Evolutionary conservation across 139 green algal species (phyloP), one percentile per base, ranked within the genome.

Genomic region (Chlamydomonas incerta): DNA sequence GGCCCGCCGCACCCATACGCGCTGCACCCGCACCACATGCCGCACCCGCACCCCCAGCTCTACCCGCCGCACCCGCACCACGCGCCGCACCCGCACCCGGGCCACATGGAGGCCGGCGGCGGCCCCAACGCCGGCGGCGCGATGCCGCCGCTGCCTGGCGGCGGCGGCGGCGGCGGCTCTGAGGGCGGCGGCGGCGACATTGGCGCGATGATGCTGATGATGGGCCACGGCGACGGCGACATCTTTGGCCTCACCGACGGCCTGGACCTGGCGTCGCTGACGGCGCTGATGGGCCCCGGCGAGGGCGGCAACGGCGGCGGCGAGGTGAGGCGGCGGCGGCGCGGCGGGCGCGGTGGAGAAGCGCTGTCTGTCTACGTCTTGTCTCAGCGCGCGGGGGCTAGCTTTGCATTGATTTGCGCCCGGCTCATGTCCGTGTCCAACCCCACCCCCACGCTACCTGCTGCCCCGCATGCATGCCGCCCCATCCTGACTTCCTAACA

Each of bases 221-320:
- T 55, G 33, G 73, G 73, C 57, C 31, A 18, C 55, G 60, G 58
- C 58, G 29, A 41, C 2, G 24, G n/a, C 57, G 73, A 81, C n/a
- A 29, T 81, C 6, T 37, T 82, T 5, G 35, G 52, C 18, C 33
- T 82, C 0, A 58, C 57, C 9, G 74, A 82, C 58, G 74, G 58
- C 9, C 57, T 82, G 24, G 74, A 82, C 58, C 34, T 82, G 33
- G 74, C 74, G 33, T 70, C 74, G 20, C 28, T 62, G 55, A 28
- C 62, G 26, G 62, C 62, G 26, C 62, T 82, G 24, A 82, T 82
- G 58, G 74, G 58, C 41, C 41, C 41, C 62, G 62, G 62, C 62
- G 20, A 62, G 20, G 62, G 26, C 62, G 26, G 26, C 2, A 20
- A 31, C 62, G 62, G 28, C 13, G 62, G 62, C 62, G 62, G 62